A percentile compares a stretch with the other conserved stretches of the same genome.
These are phyloP conservation scores for Selaginella tamariscina DNA, from an alignment of 75 land plant species.

Conservation along the genomic window DNA sequence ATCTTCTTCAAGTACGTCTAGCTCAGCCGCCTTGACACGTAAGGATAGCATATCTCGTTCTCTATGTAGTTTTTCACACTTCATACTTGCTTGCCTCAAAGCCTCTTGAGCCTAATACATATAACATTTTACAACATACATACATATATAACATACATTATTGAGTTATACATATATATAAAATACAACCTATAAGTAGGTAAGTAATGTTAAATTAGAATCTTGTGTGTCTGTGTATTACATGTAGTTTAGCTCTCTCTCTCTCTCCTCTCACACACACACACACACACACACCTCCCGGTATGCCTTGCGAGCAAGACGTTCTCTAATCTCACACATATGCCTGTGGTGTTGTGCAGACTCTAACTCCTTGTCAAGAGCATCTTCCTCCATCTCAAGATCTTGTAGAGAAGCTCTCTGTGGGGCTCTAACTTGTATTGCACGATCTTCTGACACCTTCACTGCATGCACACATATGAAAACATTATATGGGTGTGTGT, in stretches of 20 bases:
- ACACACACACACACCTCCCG: slow-evolving; percentile 20
- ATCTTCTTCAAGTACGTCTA: too few relatives aligned
- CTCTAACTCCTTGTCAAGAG: slow-evolving; percentile 54
- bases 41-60: slow-evolving; percentile 39
- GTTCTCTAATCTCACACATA: slow-evolving; percentile 67
- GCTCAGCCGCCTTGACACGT: slow-evolving; percentile 25
- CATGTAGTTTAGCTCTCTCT: too few relatives aligned
- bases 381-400: slow-evolving; percentile 37
- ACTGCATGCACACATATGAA: background rate
- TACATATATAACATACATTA: too few relatives aligned
- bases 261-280: slow-evolving; percentile 4
- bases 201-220: too few relatives aligned
- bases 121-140: too few relatives aligned
- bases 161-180: too few relatives aligned
- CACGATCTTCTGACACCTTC: background rate
- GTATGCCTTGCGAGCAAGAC: slow-evolving; percentile 52
- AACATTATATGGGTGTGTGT: too few relatives aligned
- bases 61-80: slow-evolving; percentile 43
- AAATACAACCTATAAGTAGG: too few relatives aligned
- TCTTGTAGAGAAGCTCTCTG: background rate
- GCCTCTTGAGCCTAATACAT: slow-evolving; percentile 61
- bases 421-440: background rate
- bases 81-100: slow-evolving; percentile 41
- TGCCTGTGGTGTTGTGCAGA: slow-evolving; percentile 55
- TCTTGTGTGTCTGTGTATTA: too few relatives aligned